Evolutionary conservation across 2,329 filamentous ascomycete species (phyloP).

Genomic region (Cordyceps farinosa): DNA sequence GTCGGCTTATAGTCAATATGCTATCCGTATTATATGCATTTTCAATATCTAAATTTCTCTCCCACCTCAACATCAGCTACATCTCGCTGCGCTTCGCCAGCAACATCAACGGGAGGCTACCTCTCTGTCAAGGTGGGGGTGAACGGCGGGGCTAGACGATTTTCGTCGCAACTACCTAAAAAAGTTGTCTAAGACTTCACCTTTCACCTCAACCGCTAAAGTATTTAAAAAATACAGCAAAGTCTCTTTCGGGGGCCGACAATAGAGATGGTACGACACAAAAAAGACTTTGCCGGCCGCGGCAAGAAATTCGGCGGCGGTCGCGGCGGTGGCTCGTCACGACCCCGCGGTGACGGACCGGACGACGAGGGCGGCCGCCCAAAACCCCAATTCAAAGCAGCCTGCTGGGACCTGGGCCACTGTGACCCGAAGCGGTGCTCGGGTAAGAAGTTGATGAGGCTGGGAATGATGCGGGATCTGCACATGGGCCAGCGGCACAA

Average conservation of each 20-base stretch:
- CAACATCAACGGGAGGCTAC: background rate
- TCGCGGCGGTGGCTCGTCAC: conserved; percentile 54
- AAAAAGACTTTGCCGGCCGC: conserved; percentile 76
- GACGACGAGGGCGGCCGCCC: conserved; percentile 32
- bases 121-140: conserved; percentile 6
- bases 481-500: conserved; percentile 87
- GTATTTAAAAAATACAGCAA: background rate
- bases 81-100: background rate
- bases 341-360: conserved; percentile 44
- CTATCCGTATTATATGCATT: background rate
- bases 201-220: background rate
- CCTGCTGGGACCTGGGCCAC: conserved; percentile 96
- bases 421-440: conserved; percentile 97
- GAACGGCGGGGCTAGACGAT: conserved; percentile 12
- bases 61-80: background rate
- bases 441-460: conserved; percentile 87
- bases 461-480: conserved; percentile 90
- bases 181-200: background rate
- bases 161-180: conserved; percentile 10
- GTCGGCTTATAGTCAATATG: background rate
- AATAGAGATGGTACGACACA: conserved; percentile 82
- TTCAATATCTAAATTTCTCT: background rate
- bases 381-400: conserved; percentile 73
- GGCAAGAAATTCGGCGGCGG: conserved; percentile 66
- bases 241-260: too few species aligned